Conservation (phyloP, 306 rosid species). For the Dalbergia cultrata region DNA sequence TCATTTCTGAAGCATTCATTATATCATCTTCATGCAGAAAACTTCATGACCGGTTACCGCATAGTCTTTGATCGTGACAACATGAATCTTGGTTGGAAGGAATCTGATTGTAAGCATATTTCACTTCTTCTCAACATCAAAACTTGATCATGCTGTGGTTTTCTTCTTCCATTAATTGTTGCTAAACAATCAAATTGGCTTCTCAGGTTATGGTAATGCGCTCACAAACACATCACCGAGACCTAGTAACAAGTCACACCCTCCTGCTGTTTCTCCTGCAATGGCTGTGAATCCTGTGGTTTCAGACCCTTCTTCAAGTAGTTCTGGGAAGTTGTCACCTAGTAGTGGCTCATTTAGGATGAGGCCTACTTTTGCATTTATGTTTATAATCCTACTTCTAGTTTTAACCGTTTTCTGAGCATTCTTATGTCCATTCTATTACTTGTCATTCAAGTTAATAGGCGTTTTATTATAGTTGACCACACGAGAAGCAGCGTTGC, state of each 20-base stretch:
- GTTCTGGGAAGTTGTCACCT: constrained; percentile 36
- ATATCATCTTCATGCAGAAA: constrained; percentile 65
- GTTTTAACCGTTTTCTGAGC: constrained; percentile 50
- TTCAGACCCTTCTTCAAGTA: constrained; percentile 30
- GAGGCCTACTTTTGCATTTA: constrained; percentile 50
- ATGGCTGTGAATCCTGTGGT: constrained; percentile 52
- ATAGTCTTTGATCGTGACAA: constrained; percentile 80
- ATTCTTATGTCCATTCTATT: constrained; percentile 43
- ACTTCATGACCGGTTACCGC: constrained; percentile 92
- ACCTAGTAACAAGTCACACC: constrained; percentile 44
- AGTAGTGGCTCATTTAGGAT: constrained; percentile 51
- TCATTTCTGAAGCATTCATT: constrained; percentile 13
- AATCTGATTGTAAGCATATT: constrained; percentile 71
- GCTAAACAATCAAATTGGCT: constrained; percentile 15
- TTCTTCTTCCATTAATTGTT: not conserved
- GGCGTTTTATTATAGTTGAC: constrained; percentile 18
- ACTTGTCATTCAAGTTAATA: constrained; percentile 39
- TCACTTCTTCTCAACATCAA: constrained; percentile 7
- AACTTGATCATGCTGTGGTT: not conserved
- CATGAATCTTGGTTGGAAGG: constrained; percentile 82
- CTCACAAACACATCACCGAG: constrained; percentile 34
- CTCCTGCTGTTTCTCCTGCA: constrained; percentile 62
- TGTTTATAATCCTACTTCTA: constrained; percentile 42
- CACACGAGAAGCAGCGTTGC: constrained; percentile 41
- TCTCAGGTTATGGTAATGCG: constrained; percentile 63